Conservation (phyloP, 2,329 filamentous ascomycete species). For the Grosmannia serpens region DNA sequence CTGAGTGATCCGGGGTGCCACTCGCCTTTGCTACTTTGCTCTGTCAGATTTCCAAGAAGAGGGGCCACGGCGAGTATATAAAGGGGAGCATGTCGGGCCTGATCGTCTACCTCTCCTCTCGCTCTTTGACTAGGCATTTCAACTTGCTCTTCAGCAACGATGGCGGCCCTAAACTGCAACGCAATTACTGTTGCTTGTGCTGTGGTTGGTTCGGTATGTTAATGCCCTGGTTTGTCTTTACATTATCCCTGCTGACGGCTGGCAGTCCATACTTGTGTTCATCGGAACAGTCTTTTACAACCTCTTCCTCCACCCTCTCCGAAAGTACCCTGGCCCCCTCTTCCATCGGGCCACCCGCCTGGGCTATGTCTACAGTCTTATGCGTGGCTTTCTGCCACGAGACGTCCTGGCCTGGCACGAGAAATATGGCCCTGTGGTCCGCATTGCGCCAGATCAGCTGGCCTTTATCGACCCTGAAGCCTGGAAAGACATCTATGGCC, state of each 20-base stretch:
- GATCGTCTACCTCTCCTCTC: neutral
- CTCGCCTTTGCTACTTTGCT: neutral
- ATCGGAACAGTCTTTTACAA: conserved; percentile 17
- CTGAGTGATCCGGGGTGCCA: neutral
- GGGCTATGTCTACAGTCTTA: neutral
- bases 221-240: neutral
- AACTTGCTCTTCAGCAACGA: neutral
- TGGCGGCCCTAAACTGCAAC: neutral
- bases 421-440: conserved; percentile 28
- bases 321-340: conserved; percentile 20
- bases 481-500: conserved; percentile 28
- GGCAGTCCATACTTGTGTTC: neutral
- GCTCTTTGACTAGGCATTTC: neutral
- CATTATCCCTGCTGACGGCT: neutral
- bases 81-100: neutral
- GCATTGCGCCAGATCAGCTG: conserved; percentile 29
- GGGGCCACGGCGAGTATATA: neutral
- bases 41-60: neutral
- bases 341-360: conserved; percentile 14
- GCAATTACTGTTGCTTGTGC: neutral
- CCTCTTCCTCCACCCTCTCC: conserved; percentile 23
- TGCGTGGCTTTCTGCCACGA: conserved; percentile 9
- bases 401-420: conserved; percentile 10
- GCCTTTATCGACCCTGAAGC: conserved; percentile 22
- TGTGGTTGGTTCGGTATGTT: neutral